Evolutionary conservation across 331 rosid genomes (phyloP).

Genomic region (Rhamnella rubrinervis): DNA sequence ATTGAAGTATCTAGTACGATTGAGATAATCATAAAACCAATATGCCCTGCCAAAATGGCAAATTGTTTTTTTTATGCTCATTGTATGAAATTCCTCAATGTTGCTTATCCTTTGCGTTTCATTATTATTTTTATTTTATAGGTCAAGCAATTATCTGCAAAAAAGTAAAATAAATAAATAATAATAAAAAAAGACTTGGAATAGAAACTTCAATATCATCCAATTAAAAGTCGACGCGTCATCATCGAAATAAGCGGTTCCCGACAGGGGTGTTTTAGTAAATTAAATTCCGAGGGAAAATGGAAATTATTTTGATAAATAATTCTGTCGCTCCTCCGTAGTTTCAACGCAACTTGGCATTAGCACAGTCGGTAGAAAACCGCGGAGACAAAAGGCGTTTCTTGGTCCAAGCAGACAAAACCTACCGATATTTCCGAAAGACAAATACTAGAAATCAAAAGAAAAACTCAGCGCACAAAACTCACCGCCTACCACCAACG

Average conservation of each 20-base stretch:
- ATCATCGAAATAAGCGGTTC: neutral
- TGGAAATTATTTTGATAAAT: neutral
- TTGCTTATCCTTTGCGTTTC: too few species aligned
- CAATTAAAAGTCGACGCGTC: neutral
- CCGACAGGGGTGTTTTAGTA: slow-evolving; percentile 7
- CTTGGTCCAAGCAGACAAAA: neutral
- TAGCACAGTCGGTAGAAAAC: neutral
- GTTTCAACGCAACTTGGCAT: slow-evolving; percentile 13
- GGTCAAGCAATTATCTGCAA: too few species aligned
- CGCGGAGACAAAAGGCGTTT: neutral
- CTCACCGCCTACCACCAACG: neutral
- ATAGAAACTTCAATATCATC: too few species aligned
- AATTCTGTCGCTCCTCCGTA: neutral
- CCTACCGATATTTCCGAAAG: neutral
- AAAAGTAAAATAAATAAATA: too few species aligned
- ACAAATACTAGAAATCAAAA: neutral
- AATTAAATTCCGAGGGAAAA: neutral
- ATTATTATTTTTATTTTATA: too few species aligned
- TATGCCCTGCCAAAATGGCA: too few species aligned
- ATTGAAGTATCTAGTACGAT: too few species aligned
- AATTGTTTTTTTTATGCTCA: too few species aligned
- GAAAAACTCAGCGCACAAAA: neutral
- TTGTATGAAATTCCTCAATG: too few species aligned
- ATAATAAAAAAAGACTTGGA: too few species aligned
- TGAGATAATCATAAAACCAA: too few species aligned